Conservation (phyloP, 345 rosid species). For the Salix udensis region DNA sequence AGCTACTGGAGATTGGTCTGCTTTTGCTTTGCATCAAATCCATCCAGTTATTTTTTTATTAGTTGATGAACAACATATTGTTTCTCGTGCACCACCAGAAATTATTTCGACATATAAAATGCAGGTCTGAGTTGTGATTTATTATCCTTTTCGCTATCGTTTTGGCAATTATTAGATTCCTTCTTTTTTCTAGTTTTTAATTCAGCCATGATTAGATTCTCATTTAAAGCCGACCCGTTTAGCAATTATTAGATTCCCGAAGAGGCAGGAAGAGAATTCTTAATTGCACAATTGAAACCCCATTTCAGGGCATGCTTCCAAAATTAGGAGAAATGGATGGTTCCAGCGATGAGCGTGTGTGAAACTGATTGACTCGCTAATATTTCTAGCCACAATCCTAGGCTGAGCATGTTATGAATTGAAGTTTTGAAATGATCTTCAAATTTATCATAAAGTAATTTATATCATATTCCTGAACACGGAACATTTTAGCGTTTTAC, state of each 20-base stretch:
- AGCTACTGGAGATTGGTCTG: background rate
- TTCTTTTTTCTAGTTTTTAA: background rate
- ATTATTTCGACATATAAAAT: background rate
- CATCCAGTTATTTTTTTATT: too few relatives aligned
- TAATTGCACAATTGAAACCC: background rate
- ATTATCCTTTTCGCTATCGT: background rate
- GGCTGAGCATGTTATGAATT: background rate
- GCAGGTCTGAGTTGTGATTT: too few relatives aligned
- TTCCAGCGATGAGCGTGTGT: background rate
- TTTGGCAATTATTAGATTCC: conserved; percentile 9
- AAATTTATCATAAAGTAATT: too few relatives aligned
- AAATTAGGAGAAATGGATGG: background rate
- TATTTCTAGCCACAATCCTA: background rate
- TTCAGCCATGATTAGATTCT: conserved; percentile 18
- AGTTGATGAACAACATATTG: background rate
- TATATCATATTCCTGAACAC: background rate
- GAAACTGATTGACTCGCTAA: background rate
- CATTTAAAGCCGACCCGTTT: background rate
- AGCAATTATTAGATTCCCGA: conserved; percentile 2
- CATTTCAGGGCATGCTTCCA: background rate
- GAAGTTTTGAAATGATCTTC: too few relatives aligned
- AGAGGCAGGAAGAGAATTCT: background rate
- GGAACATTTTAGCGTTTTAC: too few relatives aligned
- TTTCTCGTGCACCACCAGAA: background rate
- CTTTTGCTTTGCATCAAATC: background rate